These are phyloP conservation scores for Lagenidium sp. DNA, from an alignment of 352 stramenopile genomes.

Conservation along the genomic window DNA sequence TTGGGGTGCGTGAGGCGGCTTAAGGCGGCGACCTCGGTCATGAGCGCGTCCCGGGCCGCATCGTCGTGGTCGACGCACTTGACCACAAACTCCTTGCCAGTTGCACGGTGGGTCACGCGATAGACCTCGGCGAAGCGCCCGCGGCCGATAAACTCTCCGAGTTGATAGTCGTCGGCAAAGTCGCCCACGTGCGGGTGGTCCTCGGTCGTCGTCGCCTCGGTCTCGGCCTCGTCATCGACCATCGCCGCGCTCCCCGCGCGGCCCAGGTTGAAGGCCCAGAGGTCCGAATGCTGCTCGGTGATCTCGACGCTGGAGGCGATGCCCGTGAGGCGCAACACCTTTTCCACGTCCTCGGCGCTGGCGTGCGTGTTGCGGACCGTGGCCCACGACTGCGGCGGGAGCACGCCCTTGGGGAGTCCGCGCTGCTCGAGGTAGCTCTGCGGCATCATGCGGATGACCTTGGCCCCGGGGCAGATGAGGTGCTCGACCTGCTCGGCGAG, in stretches of 20 bases:
- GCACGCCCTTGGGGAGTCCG: conserved; percentile 39
- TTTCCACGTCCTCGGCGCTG: conserved; percentile 43
- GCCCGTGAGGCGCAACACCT: conserved; percentile 39
- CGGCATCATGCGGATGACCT: conserved; percentile 72
- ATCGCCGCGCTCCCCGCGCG: neutral
- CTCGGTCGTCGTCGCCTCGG: neutral
- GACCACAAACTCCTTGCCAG: conserved; percentile 38
- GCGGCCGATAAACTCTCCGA: conserved; percentile 44
- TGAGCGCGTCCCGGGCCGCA: conserved; percentile 53
- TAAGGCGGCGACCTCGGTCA: conserved; percentile 57
- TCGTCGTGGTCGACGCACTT: conserved; percentile 51
- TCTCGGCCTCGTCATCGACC: conserved; percentile 18
- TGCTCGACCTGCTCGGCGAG: conserved; percentile 38
- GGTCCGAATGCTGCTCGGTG: conserved; percentile 7
- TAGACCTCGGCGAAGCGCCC: conserved; percentile 57
- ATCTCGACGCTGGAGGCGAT: conserved; percentile 37
- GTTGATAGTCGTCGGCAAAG: conserved; percentile 51
- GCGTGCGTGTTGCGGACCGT: conserved; percentile 41
- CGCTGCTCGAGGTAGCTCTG: conserved; percentile 41
- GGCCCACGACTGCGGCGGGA: conserved; percentile 39
- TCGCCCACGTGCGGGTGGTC: conserved; percentile 13
- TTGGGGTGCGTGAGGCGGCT: conserved; percentile 70
- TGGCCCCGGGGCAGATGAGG: conserved; percentile 47
- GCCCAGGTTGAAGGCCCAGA: conserved; percentile 14
- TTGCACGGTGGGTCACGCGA: conserved; percentile 32